Evolutionary conservation across 1,139 yeast species (phyloP).

Genomic region (Geotrichum bryndzae): DNA sequence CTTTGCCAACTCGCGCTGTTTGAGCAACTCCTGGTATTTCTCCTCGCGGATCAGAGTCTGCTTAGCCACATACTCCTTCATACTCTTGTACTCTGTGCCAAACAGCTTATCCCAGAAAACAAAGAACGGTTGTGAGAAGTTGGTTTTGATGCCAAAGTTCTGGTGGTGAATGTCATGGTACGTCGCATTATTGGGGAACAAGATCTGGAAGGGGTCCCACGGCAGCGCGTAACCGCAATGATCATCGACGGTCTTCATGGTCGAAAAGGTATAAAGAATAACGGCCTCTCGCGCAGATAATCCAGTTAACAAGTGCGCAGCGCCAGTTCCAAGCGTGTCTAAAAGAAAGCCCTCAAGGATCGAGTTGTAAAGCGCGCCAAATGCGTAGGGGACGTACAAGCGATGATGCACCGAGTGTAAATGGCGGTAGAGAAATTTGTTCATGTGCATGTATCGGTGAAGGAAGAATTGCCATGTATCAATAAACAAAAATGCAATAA

Average conservation of each 20-base stretch:
- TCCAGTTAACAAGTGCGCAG: conserved; percentile 59
- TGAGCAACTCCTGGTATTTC: conserved; percentile 16
- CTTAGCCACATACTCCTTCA: conserved; percentile 32
- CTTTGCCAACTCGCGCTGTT: not conserved
- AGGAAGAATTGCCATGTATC: conserved; percentile 95
- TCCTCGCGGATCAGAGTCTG: conserved; percentile 32
- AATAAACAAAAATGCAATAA: conserved; percentile 62
- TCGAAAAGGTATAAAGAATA: conserved; percentile 73
- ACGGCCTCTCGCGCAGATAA: conserved; percentile 73
- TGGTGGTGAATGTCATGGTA: conserved; percentile 98
- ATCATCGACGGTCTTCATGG: conserved; percentile 94
- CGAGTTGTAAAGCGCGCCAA: conserved; percentile 91
- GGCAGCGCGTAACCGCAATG: conserved; percentile 96
- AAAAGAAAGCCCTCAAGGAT: conserved; percentile 88
- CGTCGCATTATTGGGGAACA: conserved; percentile 91
- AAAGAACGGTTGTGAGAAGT: conserved; percentile 95
- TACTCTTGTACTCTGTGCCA: conserved; percentile 63
- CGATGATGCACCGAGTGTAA: conserved; percentile 94
- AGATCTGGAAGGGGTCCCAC: conserved; percentile 75
- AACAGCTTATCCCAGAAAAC: conserved; percentile 80
- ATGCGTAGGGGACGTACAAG: conserved; percentile 92
- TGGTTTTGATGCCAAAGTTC: conserved; percentile 87
- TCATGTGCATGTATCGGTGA: conserved; percentile 83
- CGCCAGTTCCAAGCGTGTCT: conserved; percentile 88
- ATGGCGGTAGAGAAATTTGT: conserved; percentile 63